Conservation (phyloP, 2,329 filamentous ascomycete species). For the Sphaerulina populicola region DNA sequence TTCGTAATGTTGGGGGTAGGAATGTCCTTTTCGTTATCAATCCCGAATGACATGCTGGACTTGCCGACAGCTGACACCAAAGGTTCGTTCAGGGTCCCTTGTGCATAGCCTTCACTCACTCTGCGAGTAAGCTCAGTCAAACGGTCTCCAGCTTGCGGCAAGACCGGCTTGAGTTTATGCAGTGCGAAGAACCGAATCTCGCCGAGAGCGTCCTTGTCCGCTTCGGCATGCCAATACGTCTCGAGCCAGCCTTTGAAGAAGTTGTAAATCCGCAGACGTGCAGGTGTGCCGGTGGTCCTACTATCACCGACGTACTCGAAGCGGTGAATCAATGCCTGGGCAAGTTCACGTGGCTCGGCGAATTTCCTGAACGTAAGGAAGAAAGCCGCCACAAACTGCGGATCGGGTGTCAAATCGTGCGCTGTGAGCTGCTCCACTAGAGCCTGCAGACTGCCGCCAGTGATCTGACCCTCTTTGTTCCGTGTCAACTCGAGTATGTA, state of each 20-base stretch:
- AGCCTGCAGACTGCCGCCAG: conserved; percentile 80
- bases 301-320: conserved; percentile 86
- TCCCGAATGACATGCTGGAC: conserved; percentile 65
- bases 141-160: conserved; percentile 73
- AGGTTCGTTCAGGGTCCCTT: conserved; percentile 22
- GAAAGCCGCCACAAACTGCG: conserved; percentile 86
- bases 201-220: conserved; percentile 66
- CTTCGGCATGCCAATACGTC: conserved; percentile 81
- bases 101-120: conserved; percentile 55
- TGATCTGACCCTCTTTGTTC: conserved; percentile 92
- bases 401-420: conserved; percentile 85
- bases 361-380: conserved; percentile 95
- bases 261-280: conserved; percentile 87
- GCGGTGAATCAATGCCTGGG: conserved; percentile 74
- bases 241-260: conserved; percentile 96
- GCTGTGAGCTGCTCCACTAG: conserved; percentile 91
- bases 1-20: conserved; percentile 64
- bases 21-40: conserved; percentile 45
- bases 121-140: conserved; percentile 71
- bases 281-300: conserved; percentile 64
- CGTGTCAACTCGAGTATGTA: conserved; percentile 85
- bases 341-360: conserved; percentile 69
- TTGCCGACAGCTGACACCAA: conserved; percentile 85
- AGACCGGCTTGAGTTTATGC: conserved; percentile 55
- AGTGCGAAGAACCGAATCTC: conserved; percentile 75